A percentile compares a stretch with the other conserved stretches of the same genome.
Conservation (phyloP, 202 grass and related monocot genomes). For the Schoenoplectus tabernaemontani region DNA sequence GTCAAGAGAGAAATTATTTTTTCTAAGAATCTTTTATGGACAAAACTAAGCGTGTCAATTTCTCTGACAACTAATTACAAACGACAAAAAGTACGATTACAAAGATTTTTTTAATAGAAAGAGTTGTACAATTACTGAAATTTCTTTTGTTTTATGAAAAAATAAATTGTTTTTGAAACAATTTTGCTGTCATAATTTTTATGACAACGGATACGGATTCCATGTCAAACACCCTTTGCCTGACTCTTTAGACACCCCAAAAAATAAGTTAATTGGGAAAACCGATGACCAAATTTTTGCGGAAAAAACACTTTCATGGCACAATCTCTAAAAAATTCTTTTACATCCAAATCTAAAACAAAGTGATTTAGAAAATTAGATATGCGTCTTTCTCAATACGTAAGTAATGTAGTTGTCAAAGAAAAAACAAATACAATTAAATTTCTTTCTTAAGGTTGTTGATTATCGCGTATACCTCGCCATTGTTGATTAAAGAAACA, state of each 20-base stretch:
- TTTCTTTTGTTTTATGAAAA: background rate
- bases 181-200: no score
- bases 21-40: background rate
- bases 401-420: background rate
- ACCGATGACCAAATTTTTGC: background rate
- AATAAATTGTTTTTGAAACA: no score
- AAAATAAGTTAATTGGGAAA: background rate
- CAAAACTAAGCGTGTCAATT: background rate
- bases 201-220: no score
- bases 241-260: background rate
- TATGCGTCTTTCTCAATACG: background rate
- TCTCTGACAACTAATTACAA: background rate
- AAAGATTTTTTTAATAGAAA: background rate
- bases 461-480: background rate
- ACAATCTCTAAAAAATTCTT: background rate
- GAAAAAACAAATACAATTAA: background rate
- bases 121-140: background rate
- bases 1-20: background rate
- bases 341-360: background rate
- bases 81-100: background rate
- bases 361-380: background rate
- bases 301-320: background rate
- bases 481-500: background rate
- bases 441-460: background rate
- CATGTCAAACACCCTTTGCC: background rate